Conservation (phyloP, 352 stramenopile genomes). For the Phytophthora boehmeriae region DNA sequence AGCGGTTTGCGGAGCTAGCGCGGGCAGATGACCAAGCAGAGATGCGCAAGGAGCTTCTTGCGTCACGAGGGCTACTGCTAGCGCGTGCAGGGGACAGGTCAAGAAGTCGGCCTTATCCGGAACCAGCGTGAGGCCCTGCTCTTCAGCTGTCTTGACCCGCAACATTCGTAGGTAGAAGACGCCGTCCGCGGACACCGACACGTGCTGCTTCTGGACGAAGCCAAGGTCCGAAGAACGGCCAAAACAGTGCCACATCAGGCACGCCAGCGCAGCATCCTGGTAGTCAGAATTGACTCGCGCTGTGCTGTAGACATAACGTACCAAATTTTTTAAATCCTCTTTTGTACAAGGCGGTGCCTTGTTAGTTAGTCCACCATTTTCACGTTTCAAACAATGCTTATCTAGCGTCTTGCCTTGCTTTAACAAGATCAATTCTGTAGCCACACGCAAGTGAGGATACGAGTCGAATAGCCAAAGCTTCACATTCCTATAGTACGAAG, state of each 20-base stretch:
- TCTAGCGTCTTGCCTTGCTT: background rate
- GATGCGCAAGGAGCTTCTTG: constrained; percentile 9
- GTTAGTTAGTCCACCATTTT: constrained; percentile 26
- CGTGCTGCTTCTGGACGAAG: constrained; percentile 5
- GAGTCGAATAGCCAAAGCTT: constrained; percentile 7
- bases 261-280: constrained; percentile 30
- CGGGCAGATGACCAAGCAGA: constrained; percentile 16
- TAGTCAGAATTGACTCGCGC: constrained; percentile 18
- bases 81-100: constrained; percentile 21
- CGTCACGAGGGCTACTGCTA: constrained; percentile 17
- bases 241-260: constrained; percentile 35
- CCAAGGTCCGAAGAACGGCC: constrained; percentile 30
- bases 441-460: constrained; percentile 7
- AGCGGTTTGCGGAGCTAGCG: no score
- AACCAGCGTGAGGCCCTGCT: constrained; percentile 36
- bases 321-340: background rate
- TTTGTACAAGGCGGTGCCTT: constrained; percentile 11
- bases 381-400: constrained; percentile 23
- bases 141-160: constrained; percentile 32
- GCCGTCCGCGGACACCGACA: constrained; percentile 21
- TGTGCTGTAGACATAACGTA: constrained; percentile 1
- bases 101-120: constrained; percentile 14
- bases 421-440: constrained; percentile 7
- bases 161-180: constrained; percentile 38
- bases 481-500: constrained; percentile 10